These are phyloP conservation scores for Castanea sativa DNA, from an alignment of 306 rosid genomes.

Conservation along the genomic window DNA sequence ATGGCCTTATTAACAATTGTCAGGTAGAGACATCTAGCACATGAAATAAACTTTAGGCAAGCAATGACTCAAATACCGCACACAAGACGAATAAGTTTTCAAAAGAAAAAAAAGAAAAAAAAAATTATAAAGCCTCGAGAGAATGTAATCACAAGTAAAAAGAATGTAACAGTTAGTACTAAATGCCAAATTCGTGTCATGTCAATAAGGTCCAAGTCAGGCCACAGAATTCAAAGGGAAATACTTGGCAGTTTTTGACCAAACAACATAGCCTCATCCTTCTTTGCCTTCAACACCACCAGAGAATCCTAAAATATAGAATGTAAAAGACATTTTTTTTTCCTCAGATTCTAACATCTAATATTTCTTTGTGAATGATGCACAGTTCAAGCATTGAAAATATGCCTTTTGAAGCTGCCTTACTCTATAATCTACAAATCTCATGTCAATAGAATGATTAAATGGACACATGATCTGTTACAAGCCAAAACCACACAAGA, in stretches of 20 bases:
- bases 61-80: background rate
- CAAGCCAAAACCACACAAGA: slow-evolving; percentile 22
- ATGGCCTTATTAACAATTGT: background rate
- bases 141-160: background rate
- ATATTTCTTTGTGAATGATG: background rate
- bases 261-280: background rate
- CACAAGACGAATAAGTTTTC: background rate
- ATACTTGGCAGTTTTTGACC: background rate
- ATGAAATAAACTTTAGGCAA: background rate
- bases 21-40: background rate
- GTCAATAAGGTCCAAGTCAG: background rate
- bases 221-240: background rate
- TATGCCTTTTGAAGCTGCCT: background rate
- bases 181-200: background rate
- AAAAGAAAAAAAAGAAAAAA: too few relatives aligned
- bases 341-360: background rate
- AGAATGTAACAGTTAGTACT: background rate
- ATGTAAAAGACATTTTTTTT: background rate
- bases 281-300: background rate
- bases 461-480: background rate
- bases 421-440: background rate
- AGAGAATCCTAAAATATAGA: background rate
- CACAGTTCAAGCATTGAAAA: background rate
- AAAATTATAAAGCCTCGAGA: too few relatives aligned
- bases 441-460: background rate